phyloP scores from a whole-genome alignment of 2,329 filamentous ascomycete genomes.

The Raffaelea arxii region DNA sequence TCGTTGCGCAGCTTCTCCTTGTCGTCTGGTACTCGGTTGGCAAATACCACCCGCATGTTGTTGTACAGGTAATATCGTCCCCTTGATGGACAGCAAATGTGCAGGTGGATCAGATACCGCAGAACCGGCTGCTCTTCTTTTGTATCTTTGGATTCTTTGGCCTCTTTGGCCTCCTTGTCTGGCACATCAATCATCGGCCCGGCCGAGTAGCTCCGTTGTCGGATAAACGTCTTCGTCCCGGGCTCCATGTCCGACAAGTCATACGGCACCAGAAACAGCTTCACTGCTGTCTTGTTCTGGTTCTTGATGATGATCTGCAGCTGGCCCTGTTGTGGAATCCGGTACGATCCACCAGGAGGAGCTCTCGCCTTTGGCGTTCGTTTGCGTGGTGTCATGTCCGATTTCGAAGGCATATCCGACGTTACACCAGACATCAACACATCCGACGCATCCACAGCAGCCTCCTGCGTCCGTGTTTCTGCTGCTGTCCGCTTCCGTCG shows the following conservation, averaged over 20 bases:
- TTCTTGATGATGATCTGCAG: conserved; percentile 97
- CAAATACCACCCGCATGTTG: conserved; percentile 87
- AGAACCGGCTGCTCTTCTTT: conserved; percentile 70
- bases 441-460: no score
- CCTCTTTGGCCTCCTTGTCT: no score
- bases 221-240: conserved; percentile 90
- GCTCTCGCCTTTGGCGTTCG: conserved; percentile 45
- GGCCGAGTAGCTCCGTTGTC: conserved; percentile 85
- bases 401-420: no score
- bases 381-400: no score
- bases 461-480: neutral
- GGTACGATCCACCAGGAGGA: conserved; percentile 84
- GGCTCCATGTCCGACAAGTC: conserved; percentile 87
- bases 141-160: no score
- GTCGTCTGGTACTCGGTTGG: conserved; percentile 88
- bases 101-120: conserved; percentile 82
- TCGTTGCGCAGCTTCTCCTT: conserved; percentile 90
- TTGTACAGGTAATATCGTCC: conserved; percentile 87
- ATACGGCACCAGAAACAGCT: conserved; percentile 89
- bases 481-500: conserved; percentile 37
- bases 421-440: no score
- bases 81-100: conserved; percentile 80
- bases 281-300: conserved; percentile 95
- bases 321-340: conserved; percentile 88
- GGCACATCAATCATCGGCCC: conserved; percentile 76